phyloP scores from a whole-genome alignment of 148 eudicot genomes.

The Spergularia marina region DNA sequence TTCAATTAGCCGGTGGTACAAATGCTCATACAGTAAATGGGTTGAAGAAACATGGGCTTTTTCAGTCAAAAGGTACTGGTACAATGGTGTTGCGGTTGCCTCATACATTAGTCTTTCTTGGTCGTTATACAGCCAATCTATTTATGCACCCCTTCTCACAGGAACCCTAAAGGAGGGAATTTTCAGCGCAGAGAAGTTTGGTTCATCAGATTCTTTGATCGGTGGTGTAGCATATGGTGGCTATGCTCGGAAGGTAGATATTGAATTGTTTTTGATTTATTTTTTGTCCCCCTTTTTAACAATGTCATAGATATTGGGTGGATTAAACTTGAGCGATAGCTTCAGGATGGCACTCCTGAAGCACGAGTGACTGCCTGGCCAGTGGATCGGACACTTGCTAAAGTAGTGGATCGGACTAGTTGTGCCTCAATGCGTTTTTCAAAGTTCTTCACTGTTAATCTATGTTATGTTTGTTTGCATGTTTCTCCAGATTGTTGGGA shows the following conservation, averaged over 20 bases:
- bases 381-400: too few relatives aligned
- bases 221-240: slow-evolving; percentile 90
- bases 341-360: not conserved
- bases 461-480: not conserved
- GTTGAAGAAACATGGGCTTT: slow-evolving; percentile 55
- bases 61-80: slow-evolving; percentile 48
- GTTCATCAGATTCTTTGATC: slow-evolving; percentile 38
- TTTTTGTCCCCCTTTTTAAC: not conserved
- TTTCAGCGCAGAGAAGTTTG: slow-evolving; percentile 5
- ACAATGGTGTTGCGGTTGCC: not conserved
- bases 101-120: not conserved
- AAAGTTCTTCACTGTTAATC: not conserved
- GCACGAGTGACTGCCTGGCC: too few relatives aligned
- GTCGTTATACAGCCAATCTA: not conserved
- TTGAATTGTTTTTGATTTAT: not conserved
- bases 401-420: too few relatives aligned
- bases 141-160: slow-evolving; percentile 8
- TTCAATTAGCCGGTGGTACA: slow-evolving; percentile 95
- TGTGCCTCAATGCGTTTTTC: too few relatives aligned
- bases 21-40: slow-evolving; percentile 89
- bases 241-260: slow-evolving; percentile 77
- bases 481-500: slow-evolving; percentile 67
- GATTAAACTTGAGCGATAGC: not conserved
- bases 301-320: not conserved
- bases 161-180: slow-evolving; percentile 26